Percentiles rank a stretch among this genome's conserved stretches.
phyloP scores from a whole-genome alignment of 257 asterid genomes.

The Agastache rugosa region DNA sequence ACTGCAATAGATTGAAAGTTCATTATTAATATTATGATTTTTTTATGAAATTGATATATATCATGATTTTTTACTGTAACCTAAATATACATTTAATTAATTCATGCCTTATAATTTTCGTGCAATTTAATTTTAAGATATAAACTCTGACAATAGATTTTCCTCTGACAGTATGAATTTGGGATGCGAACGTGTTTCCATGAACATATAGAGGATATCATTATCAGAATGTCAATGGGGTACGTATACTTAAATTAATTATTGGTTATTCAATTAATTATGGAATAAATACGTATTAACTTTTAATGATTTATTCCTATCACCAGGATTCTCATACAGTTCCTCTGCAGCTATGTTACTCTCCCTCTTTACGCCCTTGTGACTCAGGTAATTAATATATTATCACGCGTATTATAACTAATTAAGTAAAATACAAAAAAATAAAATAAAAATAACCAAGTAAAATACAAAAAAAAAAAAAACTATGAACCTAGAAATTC shows the following conservation, averaged over 20 bases:
- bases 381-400: constrained; percentile 65
- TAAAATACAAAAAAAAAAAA: too few species aligned
- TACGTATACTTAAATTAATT: constrained; percentile 38
- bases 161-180: constrained; percentile 60
- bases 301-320: not conserved
- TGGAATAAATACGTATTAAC: not conserved
- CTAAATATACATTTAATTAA: too few species aligned
- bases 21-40: too few species aligned
- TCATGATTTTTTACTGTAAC: not conserved
- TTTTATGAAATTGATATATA: too few species aligned
- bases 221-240: constrained; percentile 90
- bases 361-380: constrained; percentile 93
- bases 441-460: too few species aligned
- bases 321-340: constrained; percentile 73
- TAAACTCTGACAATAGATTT: constrained; percentile 23
- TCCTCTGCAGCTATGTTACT: constrained; percentile 87
- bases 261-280: not conserved
- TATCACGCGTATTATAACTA: not conserved
- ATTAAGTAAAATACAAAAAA: too few species aligned
- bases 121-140: not conserved
- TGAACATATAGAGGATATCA: constrained; percentile 70
- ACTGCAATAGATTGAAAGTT: too few species aligned
- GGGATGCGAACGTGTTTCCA: constrained; percentile 85
- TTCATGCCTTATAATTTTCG: too few species aligned
- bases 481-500: too few species aligned